Base-by-base conservation (phyloP, 2,329 filamentous ascomycete genomes). In the Arthrobotrys pseudoclavata region DNA sequence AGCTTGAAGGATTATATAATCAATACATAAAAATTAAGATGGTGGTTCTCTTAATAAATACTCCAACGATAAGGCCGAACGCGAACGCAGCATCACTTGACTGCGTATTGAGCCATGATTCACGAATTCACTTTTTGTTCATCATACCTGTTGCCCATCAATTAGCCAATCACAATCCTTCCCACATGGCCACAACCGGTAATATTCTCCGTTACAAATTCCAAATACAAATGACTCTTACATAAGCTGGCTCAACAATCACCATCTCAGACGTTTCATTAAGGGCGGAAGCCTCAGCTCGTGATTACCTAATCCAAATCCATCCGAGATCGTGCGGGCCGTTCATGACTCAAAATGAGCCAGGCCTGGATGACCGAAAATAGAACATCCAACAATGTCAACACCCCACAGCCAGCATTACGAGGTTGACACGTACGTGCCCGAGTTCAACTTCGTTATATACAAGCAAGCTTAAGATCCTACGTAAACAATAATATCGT, bases 141-240 rank as follows among this genome's bases (percentile, higher is more conserved):
- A n/a, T n/a, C 88, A 1, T 90, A 87, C 81, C 81, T 83, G 12
- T 81, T 29, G 29, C 7, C 7, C 7, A 9, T 10, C 31, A 34
- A 86, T 26, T 88, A 89, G 80, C 86, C 89, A 81, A n/a, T 42
- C 13, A n/a, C 37, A n/a, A 5, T 5, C n/a, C n/a, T n/a, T n/a
- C n/a, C n/a, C 13, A 42, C 2, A 12, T 4, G 15, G 1, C 37
- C 37, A 42, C 37, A 42, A n/a, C 12, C 4, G 37, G 37, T 5
- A 15, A 12, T 12, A 42, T 42, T 42, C 85, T 50, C 81, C 86
- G 1, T 88, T 89, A 31, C 29, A 31, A 31, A 31, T 37, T 13
- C 37, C 31, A 34, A 34, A 42, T 42, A 12, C 31, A 34, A 34
- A 42, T 42, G 37, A 42, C 37, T 42, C 37, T 42, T 15, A 42